Evolutionary conservation across 352 stramenopile species (phyloP).

Genomic region (Globisporangium alternatum): DNA sequence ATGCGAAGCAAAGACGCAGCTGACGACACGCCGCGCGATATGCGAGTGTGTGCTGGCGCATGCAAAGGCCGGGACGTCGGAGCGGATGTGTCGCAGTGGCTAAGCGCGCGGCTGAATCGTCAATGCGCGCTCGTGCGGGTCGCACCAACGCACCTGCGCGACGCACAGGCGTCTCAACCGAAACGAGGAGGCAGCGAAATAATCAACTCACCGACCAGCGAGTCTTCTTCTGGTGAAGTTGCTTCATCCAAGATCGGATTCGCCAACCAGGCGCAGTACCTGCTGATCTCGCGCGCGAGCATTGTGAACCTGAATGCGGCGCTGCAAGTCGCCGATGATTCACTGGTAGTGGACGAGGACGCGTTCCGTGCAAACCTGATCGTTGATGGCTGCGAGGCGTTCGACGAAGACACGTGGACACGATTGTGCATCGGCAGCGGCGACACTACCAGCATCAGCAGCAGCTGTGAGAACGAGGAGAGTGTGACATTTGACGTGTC

Average conservation of each 20-base stretch:
- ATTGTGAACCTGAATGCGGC: constrained; percentile 49
- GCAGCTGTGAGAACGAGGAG: background rate
- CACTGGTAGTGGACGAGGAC: constrained; percentile 48
- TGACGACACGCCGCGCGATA: constrained; percentile 25
- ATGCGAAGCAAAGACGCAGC: constrained; percentile 18
- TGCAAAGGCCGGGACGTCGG: constrained; percentile 56
- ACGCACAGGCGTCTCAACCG: constrained; percentile 18
- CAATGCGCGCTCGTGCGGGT: constrained; percentile 74
- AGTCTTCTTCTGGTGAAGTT: background rate
- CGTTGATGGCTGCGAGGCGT: constrained; percentile 57
- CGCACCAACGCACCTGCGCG: constrained; percentile 36
- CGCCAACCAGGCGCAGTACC: constrained; percentile 69
- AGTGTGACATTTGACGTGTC: constrained; percentile 47
- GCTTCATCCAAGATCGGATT: constrained; percentile 53
- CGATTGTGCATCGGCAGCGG: constrained; percentile 29
- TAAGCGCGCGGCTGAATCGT: constrained; percentile 57
- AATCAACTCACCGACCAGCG: constrained; percentile 8
- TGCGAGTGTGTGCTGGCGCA: constrained; percentile 49
- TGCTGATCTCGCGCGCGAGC: constrained; percentile 59
- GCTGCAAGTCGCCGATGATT: constrained; percentile 25
- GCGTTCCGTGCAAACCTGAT: constrained; percentile 75
- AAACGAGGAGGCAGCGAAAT: constrained; percentile 4
- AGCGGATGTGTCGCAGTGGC: constrained; percentile 55
- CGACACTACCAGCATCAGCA: background rate
- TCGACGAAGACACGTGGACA: constrained; percentile 77